Base-by-base conservation (phyloP, 1,284 basidiomycete genomes). In the Tremellales sp. region DNA sequence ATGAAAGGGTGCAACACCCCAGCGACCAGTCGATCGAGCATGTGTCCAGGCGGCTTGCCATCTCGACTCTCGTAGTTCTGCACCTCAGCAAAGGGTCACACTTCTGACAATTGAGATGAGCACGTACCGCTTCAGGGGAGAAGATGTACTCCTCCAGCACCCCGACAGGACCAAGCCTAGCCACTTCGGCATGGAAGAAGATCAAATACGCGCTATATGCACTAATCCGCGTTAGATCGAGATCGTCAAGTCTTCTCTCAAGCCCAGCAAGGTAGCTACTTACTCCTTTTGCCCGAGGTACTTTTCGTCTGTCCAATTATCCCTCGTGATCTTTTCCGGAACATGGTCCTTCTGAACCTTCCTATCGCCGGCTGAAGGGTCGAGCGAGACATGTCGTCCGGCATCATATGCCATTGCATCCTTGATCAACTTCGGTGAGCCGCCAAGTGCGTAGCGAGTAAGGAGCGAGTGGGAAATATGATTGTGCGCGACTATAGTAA, bases 361-460 rank as follows among this genome's bases (percentile, higher is more conserved):
- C 35, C 61, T 52, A 15, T 63, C 60, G n/a, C 63, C 65, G 19
- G 75, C 75, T 23, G 74, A 72, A 0, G 76, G 64, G 47, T 78
- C 67, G 24, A 82, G 77, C 0, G 80, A 77, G 2, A 78, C 73
- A 52, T 81, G 77, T 6, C 58, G 48, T 4, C 10, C n/a, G 19
- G 56, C 48, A 36, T 70, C 65, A 21, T 57, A 46, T 22, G 50
- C 53, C 60, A 62, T 70, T 26, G 60, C 62, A 15, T 78, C 76
- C 53, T 80, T 74, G 35, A 86, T 56, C 11, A 82, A 72, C 15
- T 75, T 69, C 0, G 79, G 61, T 1, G 81, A 61, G 0, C 82
- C 83, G 1, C 84, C 84, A 19, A 86, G 68, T 51, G 85, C 81
- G 57, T 85, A 86, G 46, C 65, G 82, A 80, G 55, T 82, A 0